Conservation (phyloP, 345 rosid genomes). For the Psidium friedrichsthalianum region DNA sequence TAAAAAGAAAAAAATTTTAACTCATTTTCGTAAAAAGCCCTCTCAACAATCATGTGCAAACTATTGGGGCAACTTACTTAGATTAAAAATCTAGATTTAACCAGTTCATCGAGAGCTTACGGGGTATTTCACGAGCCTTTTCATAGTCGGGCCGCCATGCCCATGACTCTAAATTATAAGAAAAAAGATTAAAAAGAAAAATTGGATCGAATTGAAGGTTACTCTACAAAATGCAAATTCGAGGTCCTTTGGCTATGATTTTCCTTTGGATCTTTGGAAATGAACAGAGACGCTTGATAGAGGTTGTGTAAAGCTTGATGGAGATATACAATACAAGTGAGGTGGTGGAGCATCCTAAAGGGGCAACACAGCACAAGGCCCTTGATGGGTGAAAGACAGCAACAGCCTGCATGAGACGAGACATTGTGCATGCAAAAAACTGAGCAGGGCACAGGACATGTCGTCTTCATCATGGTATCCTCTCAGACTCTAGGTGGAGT, state of each 20-base stretch:
- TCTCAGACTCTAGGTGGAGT: background rate
- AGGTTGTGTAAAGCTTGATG: background rate
- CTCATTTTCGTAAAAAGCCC: no score
- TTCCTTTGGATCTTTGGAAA: background rate
- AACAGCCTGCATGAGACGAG: background rate
- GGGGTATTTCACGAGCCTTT: background rate
- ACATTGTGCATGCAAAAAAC: background rate
- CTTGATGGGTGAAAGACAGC: background rate
- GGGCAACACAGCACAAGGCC: background rate
- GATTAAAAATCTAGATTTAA: background rate
- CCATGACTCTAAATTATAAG: background rate
- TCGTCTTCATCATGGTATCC: background rate
- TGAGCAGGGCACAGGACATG: background rate
- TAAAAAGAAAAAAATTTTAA: no score
- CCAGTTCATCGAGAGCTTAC: rapidly evolving
- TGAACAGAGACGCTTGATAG: background rate
- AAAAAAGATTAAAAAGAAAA: background rate
- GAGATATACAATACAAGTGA: background rate
- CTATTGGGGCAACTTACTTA: background rate
- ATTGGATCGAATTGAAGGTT: background rate
- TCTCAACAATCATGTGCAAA: background rate
- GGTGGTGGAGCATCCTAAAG: no score
- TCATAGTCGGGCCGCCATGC: background rate
- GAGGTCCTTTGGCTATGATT: background rate
- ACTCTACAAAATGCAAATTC: background rate